Conservation (phyloP, 2,329 filamentous ascomycete species). For the Scedosporium dehoogii region DNA sequence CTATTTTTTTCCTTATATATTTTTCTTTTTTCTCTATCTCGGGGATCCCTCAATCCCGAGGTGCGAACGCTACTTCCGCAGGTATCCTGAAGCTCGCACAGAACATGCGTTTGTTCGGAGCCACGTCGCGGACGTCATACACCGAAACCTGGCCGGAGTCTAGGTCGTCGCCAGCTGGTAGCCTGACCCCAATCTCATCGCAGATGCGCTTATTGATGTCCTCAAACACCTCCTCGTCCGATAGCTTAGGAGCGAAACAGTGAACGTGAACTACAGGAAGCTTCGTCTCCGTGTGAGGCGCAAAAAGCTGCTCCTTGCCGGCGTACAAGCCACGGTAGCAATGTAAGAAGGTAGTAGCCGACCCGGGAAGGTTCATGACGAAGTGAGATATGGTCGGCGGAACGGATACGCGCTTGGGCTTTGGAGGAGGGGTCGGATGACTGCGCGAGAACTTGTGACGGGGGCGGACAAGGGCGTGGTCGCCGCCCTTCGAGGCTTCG, state of each 20-base stretch:
- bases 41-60: constrained; percentile 13
- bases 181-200: constrained; percentile 28
- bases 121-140: constrained; percentile 72
- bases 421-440: constrained; percentile 18
- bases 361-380: constrained; percentile 94
- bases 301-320: constrained; percentile 57
- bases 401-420: constrained; percentile 36
- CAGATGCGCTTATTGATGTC: constrained; percentile 33
- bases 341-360: constrained; percentile 72
- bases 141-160: constrained; percentile 42
- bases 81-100: constrained; percentile 89
- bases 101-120: constrained; percentile 93
- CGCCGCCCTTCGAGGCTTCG: constrained; percentile 35
- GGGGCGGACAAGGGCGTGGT: constrained; percentile 41
- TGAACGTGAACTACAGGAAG: constrained; percentile 88
- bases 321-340: constrained; percentile 58
- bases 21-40: background rate
- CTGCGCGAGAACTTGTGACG: constrained; percentile 31
- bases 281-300: constrained; percentile 43
- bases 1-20: background rate
- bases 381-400: constrained; percentile 82
- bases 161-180: constrained; percentile 34
- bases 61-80: constrained; percentile 66
- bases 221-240: constrained; percentile 56
- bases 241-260: constrained; percentile 76